Evolutionary conservation across 192 early-diverging fungal genomes (phyloP).

Genomic region (Kickxella alabastrina): DNA sequence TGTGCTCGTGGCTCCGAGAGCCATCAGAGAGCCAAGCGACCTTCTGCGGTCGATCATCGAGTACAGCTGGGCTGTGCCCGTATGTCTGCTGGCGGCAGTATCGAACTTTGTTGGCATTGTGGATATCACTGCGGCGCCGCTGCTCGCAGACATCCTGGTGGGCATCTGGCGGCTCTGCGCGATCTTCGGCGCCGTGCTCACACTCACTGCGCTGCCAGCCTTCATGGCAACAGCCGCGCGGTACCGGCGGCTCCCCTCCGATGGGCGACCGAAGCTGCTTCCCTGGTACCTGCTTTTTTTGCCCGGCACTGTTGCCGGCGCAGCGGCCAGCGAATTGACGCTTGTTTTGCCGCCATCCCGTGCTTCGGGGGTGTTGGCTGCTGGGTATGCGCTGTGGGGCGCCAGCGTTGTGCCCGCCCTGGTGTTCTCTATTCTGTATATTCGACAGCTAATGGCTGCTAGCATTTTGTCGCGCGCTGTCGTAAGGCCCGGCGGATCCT

Average conservation of each 20-base stretch:
- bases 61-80: not conserved
- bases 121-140: slow-evolving; percentile 22
- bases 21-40: not conserved
- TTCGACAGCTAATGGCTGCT: slow-evolving; percentile 2
- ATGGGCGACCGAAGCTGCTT: not conserved
- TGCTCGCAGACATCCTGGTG: slow-evolving; percentile 22
- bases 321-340: slow-evolving; percentile 20
- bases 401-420: slow-evolving; percentile 11
- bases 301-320: slow-evolving; percentile 9
- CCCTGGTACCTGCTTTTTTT: slow-evolving; percentile 17
- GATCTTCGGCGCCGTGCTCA: not conserved
- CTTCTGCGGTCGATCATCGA: not conserved
- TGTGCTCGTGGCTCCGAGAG: not conserved
- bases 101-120: slow-evolving; percentile 24
- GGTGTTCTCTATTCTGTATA: slow-evolving; percentile 8
- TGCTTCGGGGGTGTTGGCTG: slow-evolving; percentile 13
- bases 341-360: slow-evolving; percentile 3
- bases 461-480: not conserved
- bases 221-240: slow-evolving; percentile 5
- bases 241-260: not conserved
- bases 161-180: slow-evolving; percentile 22
- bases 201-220: slow-evolving; percentile 1
- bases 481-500: not conserved
- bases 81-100: slow-evolving; percentile 8
- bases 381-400: slow-evolving; percentile 26